Conservation (phyloP, 345 rosid genomes). For the Turritis glabra region DNA sequence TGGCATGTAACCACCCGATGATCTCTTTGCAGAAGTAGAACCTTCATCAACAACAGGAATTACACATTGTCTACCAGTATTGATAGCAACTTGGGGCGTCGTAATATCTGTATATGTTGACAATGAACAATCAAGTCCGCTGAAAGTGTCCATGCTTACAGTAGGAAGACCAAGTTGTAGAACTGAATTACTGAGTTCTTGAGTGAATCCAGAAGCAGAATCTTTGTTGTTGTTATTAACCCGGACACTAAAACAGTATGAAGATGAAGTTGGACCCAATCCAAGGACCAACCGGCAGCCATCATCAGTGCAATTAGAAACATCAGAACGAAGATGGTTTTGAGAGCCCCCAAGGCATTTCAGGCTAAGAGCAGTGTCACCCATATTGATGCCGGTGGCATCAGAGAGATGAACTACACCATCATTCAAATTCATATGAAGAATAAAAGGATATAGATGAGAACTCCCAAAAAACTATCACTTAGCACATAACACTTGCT, state of each 20-base stretch:
- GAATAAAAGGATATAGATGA: neutral
- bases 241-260: slow-evolving; percentile 43
- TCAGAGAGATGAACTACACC: slow-evolving; percentile 41
- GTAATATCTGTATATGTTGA: slow-evolving; percentile 43
- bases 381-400: slow-evolving; percentile 30
- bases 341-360: slow-evolving; percentile 45
- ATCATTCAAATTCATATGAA: slow-evolving; percentile 56
- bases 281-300: slow-evolving; percentile 89
- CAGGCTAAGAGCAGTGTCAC: slow-evolving; percentile 66
- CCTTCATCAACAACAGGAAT: slow-evolving; percentile 85
- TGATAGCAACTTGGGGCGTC: slow-evolving; percentile 31
- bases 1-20: slow-evolving; percentile 94
- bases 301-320: slow-evolving; percentile 56
- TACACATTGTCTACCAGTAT: slow-evolving; percentile 38
- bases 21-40: slow-evolving; percentile 88
- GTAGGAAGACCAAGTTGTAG: slow-evolving; percentile 77
- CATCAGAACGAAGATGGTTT: slow-evolving; percentile 40
- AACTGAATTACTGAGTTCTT: slow-evolving; percentile 46
- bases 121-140: slow-evolving; percentile 49
- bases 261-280: slow-evolving; percentile 77
- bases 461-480: neutral
- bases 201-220: slow-evolving; percentile 36
- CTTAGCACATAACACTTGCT: slow-evolving; percentile 36
- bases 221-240: slow-evolving; percentile 37
- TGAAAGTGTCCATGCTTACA: slow-evolving; percentile 42